phyloP scores from a whole-genome alignment of 2,329 filamentous ascomycete genomes.

The Epichloe elymi region DNA sequence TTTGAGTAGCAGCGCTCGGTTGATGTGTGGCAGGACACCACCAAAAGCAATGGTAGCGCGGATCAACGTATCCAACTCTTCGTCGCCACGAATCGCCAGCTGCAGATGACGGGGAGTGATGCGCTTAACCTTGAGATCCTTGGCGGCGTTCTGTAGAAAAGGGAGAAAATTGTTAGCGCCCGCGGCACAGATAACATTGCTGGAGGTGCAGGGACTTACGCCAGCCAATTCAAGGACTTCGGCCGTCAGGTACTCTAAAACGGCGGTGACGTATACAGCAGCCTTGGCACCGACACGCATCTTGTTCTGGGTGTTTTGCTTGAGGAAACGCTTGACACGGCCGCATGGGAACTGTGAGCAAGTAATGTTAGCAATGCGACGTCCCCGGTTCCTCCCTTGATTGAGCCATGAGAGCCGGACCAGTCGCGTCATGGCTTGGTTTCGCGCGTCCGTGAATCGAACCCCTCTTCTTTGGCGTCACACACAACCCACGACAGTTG shows the following conservation, averaged over 20 bases:
- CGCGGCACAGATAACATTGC: background rate
- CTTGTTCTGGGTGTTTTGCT: conserved; percentile 98
- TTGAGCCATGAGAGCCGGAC: background rate
- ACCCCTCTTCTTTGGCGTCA: background rate
- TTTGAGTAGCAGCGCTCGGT: conserved; percentile 89
- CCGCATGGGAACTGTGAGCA: conserved; percentile 78
- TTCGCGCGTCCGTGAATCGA: background rate
- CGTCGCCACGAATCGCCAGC: conserved; percentile 94
- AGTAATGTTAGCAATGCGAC: conserved; percentile 1
- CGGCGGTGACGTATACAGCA: conserved; percentile 93
- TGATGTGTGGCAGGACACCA: conserved; percentile 97
- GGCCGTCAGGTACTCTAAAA: conserved; percentile 94
- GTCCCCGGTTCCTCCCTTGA: background rate
- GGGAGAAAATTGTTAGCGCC: background rate
- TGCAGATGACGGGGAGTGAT: conserved; percentile 97
- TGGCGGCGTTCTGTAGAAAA: conserved; percentile 66
- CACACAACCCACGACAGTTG: background rate
- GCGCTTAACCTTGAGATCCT: conserved; percentile 99
- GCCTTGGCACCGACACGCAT: conserved; percentile 99
- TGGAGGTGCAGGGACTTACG: conserved; percentile 31
- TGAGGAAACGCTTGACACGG: conserved; percentile 99
- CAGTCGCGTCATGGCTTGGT: background rate
- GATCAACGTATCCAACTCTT: conserved; percentile 95
- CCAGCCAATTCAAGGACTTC: conserved; percentile 97
- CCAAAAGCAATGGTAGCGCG: conserved; percentile 96